Conservation (phyloP, 768 basidiomycete species). For the Termitomyces sp. region DNA sequence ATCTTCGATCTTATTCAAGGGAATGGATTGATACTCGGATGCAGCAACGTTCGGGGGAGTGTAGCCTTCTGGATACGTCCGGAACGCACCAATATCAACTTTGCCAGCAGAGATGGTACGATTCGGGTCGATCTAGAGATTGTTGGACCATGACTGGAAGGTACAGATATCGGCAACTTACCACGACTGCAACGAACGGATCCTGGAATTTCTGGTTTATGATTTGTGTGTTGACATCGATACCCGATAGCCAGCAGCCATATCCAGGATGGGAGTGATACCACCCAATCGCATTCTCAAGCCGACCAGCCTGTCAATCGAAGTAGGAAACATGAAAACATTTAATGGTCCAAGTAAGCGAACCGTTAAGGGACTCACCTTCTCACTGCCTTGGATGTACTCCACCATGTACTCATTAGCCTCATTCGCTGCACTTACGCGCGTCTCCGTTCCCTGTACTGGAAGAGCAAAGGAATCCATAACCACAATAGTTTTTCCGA, state of each 20-base stretch:
- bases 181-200: conserved; percentile 96
- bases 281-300: conserved; percentile 92
- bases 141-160: not conserved
- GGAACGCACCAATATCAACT: conserved; percentile 98
- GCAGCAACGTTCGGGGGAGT: conserved; percentile 66
- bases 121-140: conserved; percentile 86
- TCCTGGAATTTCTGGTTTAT: conserved; percentile 94
- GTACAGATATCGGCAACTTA: conserved; percentile 31
- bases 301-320: conserved; percentile 59
- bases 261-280: conserved; percentile 99
- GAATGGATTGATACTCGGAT: conserved; percentile 94
- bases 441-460: conserved; percentile 96
- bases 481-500: conserved; percentile 72
- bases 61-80: conserved; percentile 95
- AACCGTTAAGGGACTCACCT: conserved; percentile 40
- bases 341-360: not conserved
- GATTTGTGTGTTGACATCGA: conserved; percentile 96
- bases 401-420: conserved; percentile 99
- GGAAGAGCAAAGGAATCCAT: conserved; percentile 97
- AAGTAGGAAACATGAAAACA: not conserved
- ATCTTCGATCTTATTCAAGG: conserved; percentile 95
- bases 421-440: conserved; percentile 93
- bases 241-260: conserved; percentile 98
- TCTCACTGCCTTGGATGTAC: conserved; percentile 76
- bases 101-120: conserved; percentile 97